Base-by-base conservation (phyloP, 768 basidiomycete genomes). In the Lenzites betulinus region DNA sequence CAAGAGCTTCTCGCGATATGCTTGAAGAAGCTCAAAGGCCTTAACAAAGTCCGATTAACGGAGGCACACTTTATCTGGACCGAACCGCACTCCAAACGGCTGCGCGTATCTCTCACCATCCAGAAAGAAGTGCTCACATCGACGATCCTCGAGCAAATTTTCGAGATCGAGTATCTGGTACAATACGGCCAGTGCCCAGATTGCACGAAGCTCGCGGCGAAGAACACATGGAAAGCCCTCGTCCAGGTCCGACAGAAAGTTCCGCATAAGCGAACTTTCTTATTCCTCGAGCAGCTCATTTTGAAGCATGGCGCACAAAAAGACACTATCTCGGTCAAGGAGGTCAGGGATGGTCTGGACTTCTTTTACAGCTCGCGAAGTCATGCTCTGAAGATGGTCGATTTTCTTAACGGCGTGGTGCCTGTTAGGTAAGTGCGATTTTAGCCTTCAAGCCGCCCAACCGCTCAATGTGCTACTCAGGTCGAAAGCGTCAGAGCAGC, bases 231-330 rank as follows among this genome's bases (percentile, higher is more conserved):
- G 97, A 95, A 94, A 71, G 94, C 96, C 1, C 81, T 94, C 38
- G 95, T 99, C 1, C 97, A 98, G 79, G 94, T 98, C n/a, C 89
- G 97, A 47, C 97, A 99, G 73, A 98, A 99, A 75, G 97, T 98
- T 43, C 81, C 93, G 4, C 97, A 99, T 74, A 99, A 99, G 76
- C 87, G 97, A 58, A 98, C 97, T 1, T 99, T 99, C 79, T 76
- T 99, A 67, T 99, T 88, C 79, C 86, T 98, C 52, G 97, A 98
- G 75, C 97, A 98, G 69, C 83, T 98, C 63, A 98, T 99, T 71
- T 77, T 98, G 69, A 98, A 95, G 74, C 94, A 98, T 70, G 89
- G 89, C 65, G 95, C 95, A 5, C 96, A 98, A 79, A 95, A 95
- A 74, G 95, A 98, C 60, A 98, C 96, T 4, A 90, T 97, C 23